phyloP scores from a whole-genome alignment of 176 grass and related monocot species.

The Oryza australiensis region DNA sequence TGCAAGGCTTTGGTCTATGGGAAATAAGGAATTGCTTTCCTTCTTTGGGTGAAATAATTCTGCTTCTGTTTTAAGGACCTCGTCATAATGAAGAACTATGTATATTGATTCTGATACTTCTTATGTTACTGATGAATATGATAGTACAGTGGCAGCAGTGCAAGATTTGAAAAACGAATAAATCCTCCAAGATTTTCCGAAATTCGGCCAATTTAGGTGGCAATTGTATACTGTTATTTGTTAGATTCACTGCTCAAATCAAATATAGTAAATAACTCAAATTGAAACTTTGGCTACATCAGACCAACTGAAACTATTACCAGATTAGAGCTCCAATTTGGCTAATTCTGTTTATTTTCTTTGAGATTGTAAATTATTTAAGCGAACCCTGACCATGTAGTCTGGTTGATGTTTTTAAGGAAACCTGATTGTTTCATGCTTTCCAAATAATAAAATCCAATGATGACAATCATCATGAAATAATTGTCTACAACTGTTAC shows the following conservation, averaged over 20 bases:
- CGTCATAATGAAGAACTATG: slow-evolving; percentile 4
- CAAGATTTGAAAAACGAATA: neutral
- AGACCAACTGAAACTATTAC: neutral
- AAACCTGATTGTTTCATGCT: neutral
- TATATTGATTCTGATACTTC: neutral
- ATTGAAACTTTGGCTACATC: neutral
- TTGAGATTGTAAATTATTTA: neutral
- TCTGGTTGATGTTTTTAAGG: neutral
- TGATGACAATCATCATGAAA: neutral
- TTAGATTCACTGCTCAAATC: neutral
- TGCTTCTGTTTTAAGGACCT: slow-evolving; percentile 5
- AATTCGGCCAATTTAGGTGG: neutral
- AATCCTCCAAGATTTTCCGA: neutral
- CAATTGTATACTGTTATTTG: neutral
- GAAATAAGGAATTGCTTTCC: slow-evolving; percentile 4
- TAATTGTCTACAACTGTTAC: neutral
- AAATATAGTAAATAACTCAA: neutral
- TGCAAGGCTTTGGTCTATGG: neutral
- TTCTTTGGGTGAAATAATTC: neutral
- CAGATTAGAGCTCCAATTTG: neutral
- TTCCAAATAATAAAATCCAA: neutral
- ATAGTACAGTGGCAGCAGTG: neutral
- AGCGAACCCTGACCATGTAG: neutral
- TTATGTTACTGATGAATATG: neutral
- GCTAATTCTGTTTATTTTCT: neutral